Conservation (phyloP, 2,329 filamentous ascomycete genomes). For the Alternaria panax region DNA sequence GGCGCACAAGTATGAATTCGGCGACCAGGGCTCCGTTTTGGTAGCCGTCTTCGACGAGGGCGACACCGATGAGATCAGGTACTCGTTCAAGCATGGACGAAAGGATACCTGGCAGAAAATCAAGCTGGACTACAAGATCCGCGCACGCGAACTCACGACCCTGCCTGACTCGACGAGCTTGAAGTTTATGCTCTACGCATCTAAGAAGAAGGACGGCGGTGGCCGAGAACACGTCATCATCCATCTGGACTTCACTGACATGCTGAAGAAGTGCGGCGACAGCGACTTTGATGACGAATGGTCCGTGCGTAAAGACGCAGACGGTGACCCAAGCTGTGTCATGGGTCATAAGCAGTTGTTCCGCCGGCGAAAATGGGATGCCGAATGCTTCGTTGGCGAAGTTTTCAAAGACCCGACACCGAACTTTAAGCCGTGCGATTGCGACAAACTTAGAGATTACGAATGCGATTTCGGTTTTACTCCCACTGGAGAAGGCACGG, state of each 20-base stretch:
- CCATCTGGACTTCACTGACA: conserved; percentile 80
- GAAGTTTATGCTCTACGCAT: conserved; percentile 82
- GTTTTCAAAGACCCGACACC: conserved; percentile 81
- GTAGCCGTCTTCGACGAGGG: conserved; percentile 77
- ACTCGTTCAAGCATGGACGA: conserved; percentile 89
- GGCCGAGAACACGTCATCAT: conserved; percentile 69
- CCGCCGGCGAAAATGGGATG: conserved; percentile 81
- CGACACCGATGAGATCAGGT: conserved; percentile 70
- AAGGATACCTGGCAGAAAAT: conserved; percentile 71
- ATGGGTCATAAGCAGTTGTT: conserved; percentile 97
- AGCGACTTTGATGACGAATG: conserved; percentile 81
- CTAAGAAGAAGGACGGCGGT: conserved; percentile 53
- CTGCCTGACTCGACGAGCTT: conserved; percentile 91
- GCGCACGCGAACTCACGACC: conserved; percentile 79
- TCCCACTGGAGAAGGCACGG: conserved; percentile 51
- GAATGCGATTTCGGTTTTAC: conserved; percentile 96
- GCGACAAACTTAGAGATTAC: conserved; percentile 78
- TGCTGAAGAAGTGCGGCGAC: conserved; percentile 79
- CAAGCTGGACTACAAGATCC: conserved; percentile 74
- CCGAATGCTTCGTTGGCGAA: conserved; percentile 86
- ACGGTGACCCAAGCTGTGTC: conserved; percentile 83
- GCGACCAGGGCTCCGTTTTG: conserved; percentile 88
- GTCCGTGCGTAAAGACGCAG: conserved; percentile 81
- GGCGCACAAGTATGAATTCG: conserved; percentile 95
- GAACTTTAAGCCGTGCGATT: conserved; percentile 77